Base-by-base conservation (phyloP, 768 basidiomycete genomes). In the Termitomyces sp. region DNA sequence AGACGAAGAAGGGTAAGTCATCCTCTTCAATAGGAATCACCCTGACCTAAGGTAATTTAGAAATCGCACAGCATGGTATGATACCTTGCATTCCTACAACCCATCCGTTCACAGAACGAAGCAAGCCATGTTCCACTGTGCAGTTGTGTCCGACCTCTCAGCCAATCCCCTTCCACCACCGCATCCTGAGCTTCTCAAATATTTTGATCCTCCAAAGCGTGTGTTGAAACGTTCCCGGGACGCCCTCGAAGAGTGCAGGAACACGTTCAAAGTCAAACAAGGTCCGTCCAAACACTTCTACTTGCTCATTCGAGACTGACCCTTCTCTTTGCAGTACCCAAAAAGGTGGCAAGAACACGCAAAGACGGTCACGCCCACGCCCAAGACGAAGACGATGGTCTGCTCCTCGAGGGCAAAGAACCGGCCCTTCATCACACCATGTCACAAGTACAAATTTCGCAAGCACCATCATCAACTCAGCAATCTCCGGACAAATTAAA, bases 91-190 rank as follows among this genome's bases (percentile, higher is more conserved):
- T 1, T 92, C 95, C 1, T 97, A 83, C 70, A 97, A 96, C 64
- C 95, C 96, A 1, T 83, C 90, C 4, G 78, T 97, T 32, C 95
- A 99, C 65, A 86, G 95, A 51, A 81, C 87, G 56, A 96, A 95
- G 69, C 94, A 97, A 75, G 95, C 95, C 12, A 84, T 94, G 64
- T 92, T 96, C 71, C 95, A 97, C 66, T 82, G 82, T 50, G 93
- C 93, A 2, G 79, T 92, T 10, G 85, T 89, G 19, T 73, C 82
- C 2, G 90, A 97, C 66, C 69, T 95, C n/a, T 70, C 77, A 21
- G 77, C 77, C 7, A 77, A 92, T 54, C 92, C 93, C 0, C 78
- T 96, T 9, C 87, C 90, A 1, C 90, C 91, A 2, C 90, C 92
- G 1, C 93, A 97, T 70, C 87, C 87, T 2, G 91, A 92, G 54